These are phyloP conservation scores for Myxozyma geophila DNA, from an alignment of 805 yeast species.

Conservation along the genomic window DNA sequence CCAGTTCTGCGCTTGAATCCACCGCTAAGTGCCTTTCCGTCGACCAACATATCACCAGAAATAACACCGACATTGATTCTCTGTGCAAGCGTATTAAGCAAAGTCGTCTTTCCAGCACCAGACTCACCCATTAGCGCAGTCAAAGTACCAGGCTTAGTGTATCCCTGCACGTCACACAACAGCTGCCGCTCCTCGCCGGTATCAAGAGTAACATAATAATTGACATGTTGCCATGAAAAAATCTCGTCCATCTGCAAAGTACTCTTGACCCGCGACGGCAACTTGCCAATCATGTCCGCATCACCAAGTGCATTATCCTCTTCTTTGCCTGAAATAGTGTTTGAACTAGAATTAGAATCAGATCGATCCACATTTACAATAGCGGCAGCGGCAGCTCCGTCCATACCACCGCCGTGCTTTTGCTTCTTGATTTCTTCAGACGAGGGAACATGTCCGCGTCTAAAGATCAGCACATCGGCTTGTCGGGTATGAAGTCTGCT, in stretches of 20 bases:
- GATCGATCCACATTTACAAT: conserved; percentile 6
- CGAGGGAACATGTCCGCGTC: conserved; percentile 27
- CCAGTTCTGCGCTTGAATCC: conserved; percentile 80
- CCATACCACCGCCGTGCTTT: background rate
- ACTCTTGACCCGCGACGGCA: conserved; percentile 20
- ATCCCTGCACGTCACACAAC: conserved; percentile 63
- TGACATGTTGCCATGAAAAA: conserved; percentile 66
- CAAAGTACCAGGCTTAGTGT: conserved; percentile 78
- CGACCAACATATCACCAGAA: conserved; percentile 72
- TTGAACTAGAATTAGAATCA: conserved; percentile 45
- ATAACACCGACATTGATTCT: conserved; percentile 74
- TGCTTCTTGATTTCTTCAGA: background rate
- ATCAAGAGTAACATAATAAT: conserved; percentile 56
- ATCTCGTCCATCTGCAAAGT: conserved; percentile 39
- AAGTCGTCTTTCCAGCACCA: conserved; percentile 85
- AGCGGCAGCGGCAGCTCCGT: conserved; percentile 13
- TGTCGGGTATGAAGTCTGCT: conserved; percentile 42
- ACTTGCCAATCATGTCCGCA: conserved; percentile 31
- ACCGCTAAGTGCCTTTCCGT: conserved; percentile 64
- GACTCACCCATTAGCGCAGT: conserved; percentile 86
- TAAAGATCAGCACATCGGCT: conserved; percentile 42
- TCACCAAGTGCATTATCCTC: conserved; percentile 42
- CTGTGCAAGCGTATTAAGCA: conserved; percentile 72
- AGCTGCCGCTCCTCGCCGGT: conserved; percentile 47
- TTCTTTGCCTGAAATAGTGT: conserved; percentile 51